These are phyloP conservation scores for Euphorbia tirucalli DNA, from an alignment of 345 rosid species.

Conservation along the genomic window DNA sequence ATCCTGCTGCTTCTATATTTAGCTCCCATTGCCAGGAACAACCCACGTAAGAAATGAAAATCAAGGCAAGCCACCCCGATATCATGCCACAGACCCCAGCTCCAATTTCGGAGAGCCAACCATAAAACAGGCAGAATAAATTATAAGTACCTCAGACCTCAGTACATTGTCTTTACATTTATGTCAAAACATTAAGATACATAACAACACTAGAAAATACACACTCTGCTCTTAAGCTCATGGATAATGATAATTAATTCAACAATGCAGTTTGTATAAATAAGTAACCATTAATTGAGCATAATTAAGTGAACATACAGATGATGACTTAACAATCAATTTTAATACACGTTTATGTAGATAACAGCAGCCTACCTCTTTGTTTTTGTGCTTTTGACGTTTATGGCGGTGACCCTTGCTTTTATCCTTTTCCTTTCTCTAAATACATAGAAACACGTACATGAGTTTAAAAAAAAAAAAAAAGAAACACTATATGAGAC, in stretches of 20 bases:
- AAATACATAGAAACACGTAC: constrained; percentile 10
- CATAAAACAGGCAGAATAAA: constrained; percentile 66
- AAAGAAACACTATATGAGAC: constrained; percentile 21
- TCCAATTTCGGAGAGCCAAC: constrained; percentile 92
- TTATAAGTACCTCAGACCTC: constrained; percentile 53
- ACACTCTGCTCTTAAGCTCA: not conserved
- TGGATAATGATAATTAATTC: not conserved
- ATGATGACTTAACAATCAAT: too few relatives aligned
- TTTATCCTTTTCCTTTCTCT: constrained; percentile 72
- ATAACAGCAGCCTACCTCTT: constrained; percentile 59
- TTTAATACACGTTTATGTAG: not conserved
- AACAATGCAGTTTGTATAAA: not conserved
- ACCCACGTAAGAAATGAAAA: constrained; percentile 46
- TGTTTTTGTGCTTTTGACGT: constrained; percentile 65
- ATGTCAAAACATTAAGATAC: constrained; percentile 7
- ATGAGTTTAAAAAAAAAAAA: too few relatives aligned
- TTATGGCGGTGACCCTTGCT: constrained; percentile 69
- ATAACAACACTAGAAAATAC: not conserved
- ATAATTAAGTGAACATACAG: not conserved
- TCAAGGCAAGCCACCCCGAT: constrained; percentile 65
- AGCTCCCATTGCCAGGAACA: constrained; percentile 78
- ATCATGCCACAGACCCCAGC: constrained; percentile 84
- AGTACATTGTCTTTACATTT: constrained; percentile 4
- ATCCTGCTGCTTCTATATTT: constrained; percentile 68
- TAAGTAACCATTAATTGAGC: not conserved